Conservation (phyloP, 805 yeast genomes). For the Lipomyces chichibuensis region DNA sequence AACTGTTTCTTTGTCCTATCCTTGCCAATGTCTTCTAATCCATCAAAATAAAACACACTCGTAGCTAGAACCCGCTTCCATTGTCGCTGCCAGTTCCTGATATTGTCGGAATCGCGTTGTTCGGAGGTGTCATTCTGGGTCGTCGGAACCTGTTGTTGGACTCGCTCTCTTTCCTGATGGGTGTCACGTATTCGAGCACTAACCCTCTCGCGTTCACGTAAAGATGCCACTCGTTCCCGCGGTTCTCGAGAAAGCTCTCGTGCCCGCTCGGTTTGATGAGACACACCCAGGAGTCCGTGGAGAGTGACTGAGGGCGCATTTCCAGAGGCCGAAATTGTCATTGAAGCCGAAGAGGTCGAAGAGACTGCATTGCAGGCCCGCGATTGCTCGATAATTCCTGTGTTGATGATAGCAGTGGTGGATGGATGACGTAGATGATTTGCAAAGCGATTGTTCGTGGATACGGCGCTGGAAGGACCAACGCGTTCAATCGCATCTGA, state of each 20-base stretch:
- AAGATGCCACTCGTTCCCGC: slow-evolving; percentile 2
- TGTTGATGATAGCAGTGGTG: background rate
- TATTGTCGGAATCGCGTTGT: slow-evolving; percentile 22
- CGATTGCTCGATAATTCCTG: background rate
- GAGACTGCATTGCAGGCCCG: background rate
- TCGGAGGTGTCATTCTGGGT: background rate
- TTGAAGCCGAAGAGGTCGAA: background rate
- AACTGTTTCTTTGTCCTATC: slow-evolving; percentile 41
- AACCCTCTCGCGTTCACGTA: slow-evolving; percentile 11
- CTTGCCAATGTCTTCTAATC: slow-evolving; percentile 43
- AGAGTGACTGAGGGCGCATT: background rate
- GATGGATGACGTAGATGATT: background rate
- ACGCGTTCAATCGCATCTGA: background rate
- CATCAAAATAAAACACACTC: slow-evolving; percentile 65
- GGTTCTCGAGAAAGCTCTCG: background rate
- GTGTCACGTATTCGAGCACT: background rate
- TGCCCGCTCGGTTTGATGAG: background rate
- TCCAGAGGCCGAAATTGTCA: slow-evolving; percentile 1
- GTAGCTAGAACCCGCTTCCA: slow-evolving; percentile 66
- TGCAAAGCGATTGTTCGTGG: background rate
- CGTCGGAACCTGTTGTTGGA: slow-evolving; percentile 6
- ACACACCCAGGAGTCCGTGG: background rate
- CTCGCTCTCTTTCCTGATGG: background rate
- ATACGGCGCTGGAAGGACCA: background rate
- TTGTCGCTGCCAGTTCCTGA: slow-evolving; percentile 58